These are phyloP conservation scores for Russula griseocarnosa DNA, from an alignment of 768 basidiomycete species.

Conservation along the genomic window DNA sequence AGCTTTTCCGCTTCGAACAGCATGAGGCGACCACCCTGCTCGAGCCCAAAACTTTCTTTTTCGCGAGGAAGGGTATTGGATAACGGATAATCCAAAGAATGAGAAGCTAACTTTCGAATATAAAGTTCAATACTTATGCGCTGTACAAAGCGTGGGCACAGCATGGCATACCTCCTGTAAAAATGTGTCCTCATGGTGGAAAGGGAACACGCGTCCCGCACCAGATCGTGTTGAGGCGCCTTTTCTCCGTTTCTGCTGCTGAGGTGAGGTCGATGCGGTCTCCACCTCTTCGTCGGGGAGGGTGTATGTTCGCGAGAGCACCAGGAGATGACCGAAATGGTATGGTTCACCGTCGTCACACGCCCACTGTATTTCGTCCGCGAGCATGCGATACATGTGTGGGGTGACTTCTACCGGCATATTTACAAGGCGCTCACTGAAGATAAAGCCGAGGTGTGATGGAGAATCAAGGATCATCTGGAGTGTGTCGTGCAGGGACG, in stretches of 20 bases:
- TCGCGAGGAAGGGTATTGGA: constrained; percentile 52
- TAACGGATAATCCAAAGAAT: constrained; percentile 52
- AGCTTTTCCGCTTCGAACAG: constrained; percentile 49
- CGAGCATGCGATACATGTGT: constrained; percentile 88
- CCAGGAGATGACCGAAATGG: constrained; percentile 65
- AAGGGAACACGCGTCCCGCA: constrained; percentile 58
- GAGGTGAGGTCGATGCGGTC: constrained; percentile 32
- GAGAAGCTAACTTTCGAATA: constrained; percentile 44
- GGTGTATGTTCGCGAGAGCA: constrained; percentile 76
- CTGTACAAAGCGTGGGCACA: constrained; percentile 2
- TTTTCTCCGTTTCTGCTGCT: constrained; percentile 43
- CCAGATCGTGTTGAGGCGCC: constrained; percentile 34
- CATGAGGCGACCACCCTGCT: constrained; percentile 63
- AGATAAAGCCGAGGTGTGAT: constrained; percentile 72
- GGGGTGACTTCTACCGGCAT: constrained; percentile 93
- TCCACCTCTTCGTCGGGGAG: constrained; percentile 61
- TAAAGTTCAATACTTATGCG: constrained; percentile 7
- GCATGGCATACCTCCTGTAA: constrained; percentile 54
- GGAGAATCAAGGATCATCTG: constrained; percentile 46
- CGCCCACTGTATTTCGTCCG: constrained; percentile 75
- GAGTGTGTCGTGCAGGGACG: constrained; percentile 51
- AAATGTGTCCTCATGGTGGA: constrained; percentile 83
- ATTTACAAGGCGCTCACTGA: constrained; percentile 88
- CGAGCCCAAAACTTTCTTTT: constrained; percentile 66
- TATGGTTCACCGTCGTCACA: constrained; percentile 64